A percentile compares a stretch with the other conserved stretches of the same genome.
These are phyloP conservation scores for Xylariales sp. DNA, from an alignment of 2,329 filamentous ascomycete genomes.

Conservation along the genomic window DNA sequence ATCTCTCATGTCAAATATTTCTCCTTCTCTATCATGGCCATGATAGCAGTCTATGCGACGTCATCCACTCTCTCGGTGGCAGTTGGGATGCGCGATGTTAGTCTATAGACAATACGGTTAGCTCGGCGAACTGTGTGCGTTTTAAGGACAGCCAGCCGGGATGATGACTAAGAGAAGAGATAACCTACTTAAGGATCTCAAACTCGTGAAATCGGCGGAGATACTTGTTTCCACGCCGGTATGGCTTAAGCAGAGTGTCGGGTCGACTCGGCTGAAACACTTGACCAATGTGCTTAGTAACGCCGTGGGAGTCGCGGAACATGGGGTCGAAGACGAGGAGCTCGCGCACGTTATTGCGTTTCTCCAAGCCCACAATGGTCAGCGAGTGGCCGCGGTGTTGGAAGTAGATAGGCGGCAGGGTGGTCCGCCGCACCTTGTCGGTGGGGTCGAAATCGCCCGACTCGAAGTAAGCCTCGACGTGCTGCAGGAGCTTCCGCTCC, in stretches of 20 bases:
- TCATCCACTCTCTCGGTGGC: too few species aligned
- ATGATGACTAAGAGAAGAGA: too few species aligned
- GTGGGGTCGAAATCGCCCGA: conserved; percentile 42
- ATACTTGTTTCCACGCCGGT: conserved; percentile 66
- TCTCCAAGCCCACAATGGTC: conserved; percentile 83
- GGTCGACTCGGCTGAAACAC: conserved; percentile 41
- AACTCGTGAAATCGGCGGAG: conserved; percentile 70
- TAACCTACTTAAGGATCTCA: conserved; percentile 68
- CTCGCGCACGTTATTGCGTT: conserved; percentile 59
- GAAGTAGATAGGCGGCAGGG: conserved; percentile 80
- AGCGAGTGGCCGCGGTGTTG: conserved; percentile 88
- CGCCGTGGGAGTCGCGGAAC: conserved; percentile 63
- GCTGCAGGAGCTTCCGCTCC: conserved; percentile 56
- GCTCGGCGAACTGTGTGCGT: too few species aligned
- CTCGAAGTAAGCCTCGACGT: conserved; percentile 72
- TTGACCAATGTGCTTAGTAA: conserved; percentile 54
- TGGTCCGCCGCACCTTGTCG: conserved; percentile 65
- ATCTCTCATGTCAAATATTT: too few species aligned
- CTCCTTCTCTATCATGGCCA: too few species aligned
- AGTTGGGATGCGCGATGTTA: too few species aligned
- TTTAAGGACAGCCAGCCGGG: too few species aligned
- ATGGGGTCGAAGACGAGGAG: conserved; percentile 87
- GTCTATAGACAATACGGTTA: too few species aligned
- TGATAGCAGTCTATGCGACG: too few species aligned
- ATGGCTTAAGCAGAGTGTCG: conserved; percentile 60